phyloP scores from a whole-genome alignment of 495 filamentous ascomycete species.

The Neurospora cerealis region DNA sequence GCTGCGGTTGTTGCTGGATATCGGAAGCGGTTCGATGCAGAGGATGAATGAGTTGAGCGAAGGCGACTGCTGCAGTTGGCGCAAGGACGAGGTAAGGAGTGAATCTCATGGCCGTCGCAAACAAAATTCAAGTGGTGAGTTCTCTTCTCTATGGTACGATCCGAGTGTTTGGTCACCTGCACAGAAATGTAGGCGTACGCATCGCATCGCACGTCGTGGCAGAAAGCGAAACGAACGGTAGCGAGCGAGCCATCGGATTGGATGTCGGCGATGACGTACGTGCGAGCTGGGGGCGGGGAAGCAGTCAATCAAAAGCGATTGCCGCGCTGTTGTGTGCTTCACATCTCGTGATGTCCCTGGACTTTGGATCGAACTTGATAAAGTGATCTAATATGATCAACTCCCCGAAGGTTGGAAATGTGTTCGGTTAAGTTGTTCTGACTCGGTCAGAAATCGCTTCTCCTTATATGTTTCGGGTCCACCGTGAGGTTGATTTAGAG shows the following conservation, averaged over 20 bases:
- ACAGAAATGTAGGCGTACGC: neutral
- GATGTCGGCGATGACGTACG: neutral
- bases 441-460: neutral
- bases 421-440: neutral
- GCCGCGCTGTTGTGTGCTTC: neutral
- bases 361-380: neutral
- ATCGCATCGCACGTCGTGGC: neutral
- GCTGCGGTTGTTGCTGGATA: neutral
- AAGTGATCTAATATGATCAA: neutral
- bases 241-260: neutral
- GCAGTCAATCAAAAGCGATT: neutral
- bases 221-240: neutral
- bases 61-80: slow-evolving; percentile 12
- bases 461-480: neutral
- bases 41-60: slow-evolving; percentile 19
- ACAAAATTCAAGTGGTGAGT: neutral
- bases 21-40: slow-evolving; percentile 6
- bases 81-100: neutral
- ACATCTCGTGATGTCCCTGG: neutral
- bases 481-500: neutral
- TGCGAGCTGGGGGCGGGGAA: neutral
- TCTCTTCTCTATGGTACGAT: neutral
- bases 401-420: neutral
- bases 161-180: neutral
- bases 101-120: neutral